Evolutionary conservation across 2,329 filamentous ascomycete genomes (phyloP).

Genomic region (Pestalotiopsis sp.): DNA sequence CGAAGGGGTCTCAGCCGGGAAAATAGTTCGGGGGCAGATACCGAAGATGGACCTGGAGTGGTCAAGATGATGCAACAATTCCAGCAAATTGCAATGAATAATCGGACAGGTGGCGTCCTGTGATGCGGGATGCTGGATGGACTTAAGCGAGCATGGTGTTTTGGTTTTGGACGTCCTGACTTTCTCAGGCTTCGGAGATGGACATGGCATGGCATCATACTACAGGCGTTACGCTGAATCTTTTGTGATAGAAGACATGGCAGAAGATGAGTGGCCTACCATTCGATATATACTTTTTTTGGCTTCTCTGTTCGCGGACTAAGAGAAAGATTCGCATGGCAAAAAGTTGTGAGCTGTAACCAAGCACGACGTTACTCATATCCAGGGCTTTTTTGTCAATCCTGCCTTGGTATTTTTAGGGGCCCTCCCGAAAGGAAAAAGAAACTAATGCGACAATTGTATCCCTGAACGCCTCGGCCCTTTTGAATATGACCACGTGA

Average conservation of each 20-base stretch:
- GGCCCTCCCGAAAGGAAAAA: conserved; percentile 1
- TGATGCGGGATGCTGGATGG: conserved; percentile 14
- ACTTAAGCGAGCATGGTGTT: conserved; percentile 3
- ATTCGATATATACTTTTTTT: no score
- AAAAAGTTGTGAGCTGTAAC: background rate
- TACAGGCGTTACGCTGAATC: background rate
- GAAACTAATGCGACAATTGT: conserved; percentile 10
- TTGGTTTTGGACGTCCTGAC: background rate
- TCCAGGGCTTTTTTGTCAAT: background rate
- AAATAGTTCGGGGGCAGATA: conserved; percentile 47
- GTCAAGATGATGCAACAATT: conserved; percentile 62
- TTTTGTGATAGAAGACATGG: background rate
- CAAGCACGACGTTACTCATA: background rate
- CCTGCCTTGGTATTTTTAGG: conserved; percentile 7
- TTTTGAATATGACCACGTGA: conserved; percentile 17
- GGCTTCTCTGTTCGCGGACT: no score
- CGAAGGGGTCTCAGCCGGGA: conserved; percentile 54
- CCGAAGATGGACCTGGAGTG: conserved; percentile 56
- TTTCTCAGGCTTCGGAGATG: background rate
- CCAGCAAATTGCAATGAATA: conserved; percentile 58
- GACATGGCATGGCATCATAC: background rate
- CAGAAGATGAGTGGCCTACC: background rate
- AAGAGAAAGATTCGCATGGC: no score
- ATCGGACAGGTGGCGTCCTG: conserved; percentile 43
- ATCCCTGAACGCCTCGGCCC: conserved; percentile 18